Evolutionary conservation across 2,329 filamentous ascomycete genomes (phyloP).

Genomic region (Aspergillus persii): DNA sequence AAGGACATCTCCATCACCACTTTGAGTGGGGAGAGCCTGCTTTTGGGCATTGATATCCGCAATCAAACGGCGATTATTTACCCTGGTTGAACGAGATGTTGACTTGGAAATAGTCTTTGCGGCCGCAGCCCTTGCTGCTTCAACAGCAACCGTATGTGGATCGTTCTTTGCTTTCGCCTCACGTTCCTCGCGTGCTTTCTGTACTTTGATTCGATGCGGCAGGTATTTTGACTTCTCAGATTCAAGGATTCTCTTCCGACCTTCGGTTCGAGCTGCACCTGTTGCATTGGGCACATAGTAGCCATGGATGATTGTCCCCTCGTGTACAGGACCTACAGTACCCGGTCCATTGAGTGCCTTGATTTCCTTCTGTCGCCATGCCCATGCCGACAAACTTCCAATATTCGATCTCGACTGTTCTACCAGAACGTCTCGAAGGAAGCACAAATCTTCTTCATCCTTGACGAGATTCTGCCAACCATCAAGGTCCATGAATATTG

Average conservation of each 20-base stretch:
- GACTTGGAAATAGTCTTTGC: slow-evolving; percentile 82
- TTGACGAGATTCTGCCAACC: slow-evolving; percentile 68
- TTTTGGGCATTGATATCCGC: slow-evolving; percentile 96
- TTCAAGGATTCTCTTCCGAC: slow-evolving; percentile 91
- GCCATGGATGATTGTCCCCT: slow-evolving; percentile 57
- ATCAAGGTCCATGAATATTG: slow-evolving; percentile 65
- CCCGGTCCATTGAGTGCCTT: slow-evolving; percentile 65
- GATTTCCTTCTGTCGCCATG: slow-evolving; percentile 70
- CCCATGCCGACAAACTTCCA: slow-evolving; percentile 61
- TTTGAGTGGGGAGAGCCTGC: slow-evolving; percentile 66
- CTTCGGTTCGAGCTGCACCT: slow-evolving; percentile 87
- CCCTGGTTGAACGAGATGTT: slow-evolving; percentile 88
- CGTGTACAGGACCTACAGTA: slow-evolving; percentile 52
- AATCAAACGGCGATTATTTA: slow-evolving; percentile 90
- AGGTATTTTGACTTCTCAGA: slow-evolving; percentile 98
- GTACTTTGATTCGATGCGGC: slow-evolving; percentile 94
- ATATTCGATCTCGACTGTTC: slow-evolving; percentile 49
- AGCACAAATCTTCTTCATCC: slow-evolving; percentile 64
- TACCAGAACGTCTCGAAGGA: slow-evolving; percentile 54
- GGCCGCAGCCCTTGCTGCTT: slow-evolving; percentile 69
- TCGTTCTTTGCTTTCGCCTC: slow-evolving; percentile 68
- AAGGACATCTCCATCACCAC: slow-evolving; percentile 81
- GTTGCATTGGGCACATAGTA: slow-evolving; percentile 83
- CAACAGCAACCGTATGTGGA: slow-evolving; percentile 62
- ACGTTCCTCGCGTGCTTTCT: slow-evolving; percentile 86